Evolutionary conservation across 1,139 yeast species (phyloP), one percentile per base, ranked within the genome.

Genomic region (Groenewaldozyma auringiensis): DNA sequence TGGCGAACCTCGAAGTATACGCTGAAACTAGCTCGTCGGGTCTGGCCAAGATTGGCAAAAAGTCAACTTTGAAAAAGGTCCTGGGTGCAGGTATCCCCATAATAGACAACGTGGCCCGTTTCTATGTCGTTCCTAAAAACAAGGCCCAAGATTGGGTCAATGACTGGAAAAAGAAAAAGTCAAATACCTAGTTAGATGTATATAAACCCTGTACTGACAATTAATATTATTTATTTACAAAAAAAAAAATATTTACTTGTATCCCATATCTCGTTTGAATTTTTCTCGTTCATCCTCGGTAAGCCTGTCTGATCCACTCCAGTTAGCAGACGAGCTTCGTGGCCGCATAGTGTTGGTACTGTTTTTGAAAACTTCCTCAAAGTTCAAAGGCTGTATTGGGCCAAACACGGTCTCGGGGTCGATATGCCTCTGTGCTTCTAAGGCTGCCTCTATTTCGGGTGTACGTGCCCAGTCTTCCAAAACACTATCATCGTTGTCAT

Each of bases 11-110:
- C 33, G 83, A 83, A 47, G 82, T 83, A 18, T 89, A 72, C 61
- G 80, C 86, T 78, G 96, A 87, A 63, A 87, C 96, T 0, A 72
- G 68, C 37, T 60, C 79, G 2, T 96, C 96, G 37, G 97, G 97
- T 0, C 70, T 92, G 49, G 80, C 89, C 37, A 87, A 86, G 63
- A 78, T 85, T 1, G 96, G 96, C 36, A 84, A 82, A 62, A 86
- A 84, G 55, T 76, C 81, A 21, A 70, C 85, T 1, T 64, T 89
- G 22, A 76, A 78, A 53, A 75, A 76, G 48, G 83, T 83, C 0
- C 69, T 88, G 51, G 74, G 78, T 67, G 74, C 78, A 46, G 78
- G 75, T 38, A 78, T 86, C 4, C 96, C 96, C 2, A 65, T 89
- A 37, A 80, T 89, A 51, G 96, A 89, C 59, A 75, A 78, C 49